phyloP scores from a whole-genome alignment of 2,329 filamentous ascomycete genomes.

The Ophiosphaerella narmari region DNA sequence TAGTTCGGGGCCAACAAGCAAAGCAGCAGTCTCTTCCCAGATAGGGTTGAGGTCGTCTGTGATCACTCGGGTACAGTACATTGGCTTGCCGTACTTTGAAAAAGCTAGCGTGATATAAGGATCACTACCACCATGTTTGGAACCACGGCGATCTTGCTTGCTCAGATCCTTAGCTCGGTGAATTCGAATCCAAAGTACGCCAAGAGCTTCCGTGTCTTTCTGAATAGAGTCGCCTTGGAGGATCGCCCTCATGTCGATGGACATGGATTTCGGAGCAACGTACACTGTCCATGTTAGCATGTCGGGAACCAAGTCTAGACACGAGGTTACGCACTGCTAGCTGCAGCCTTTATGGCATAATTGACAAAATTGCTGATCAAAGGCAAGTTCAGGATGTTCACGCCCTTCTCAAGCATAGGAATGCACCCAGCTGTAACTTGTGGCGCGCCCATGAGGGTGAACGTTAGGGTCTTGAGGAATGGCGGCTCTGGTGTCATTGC shows the following conservation, averaged over 20 bases:
- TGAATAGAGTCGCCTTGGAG: constrained; percentile 89
- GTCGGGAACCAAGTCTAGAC: no score
- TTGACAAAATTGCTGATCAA: constrained; percentile 97
- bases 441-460: constrained; percentile 92
- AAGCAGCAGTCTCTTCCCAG: constrained; percentile 84
- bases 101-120: constrained; percentile 95
- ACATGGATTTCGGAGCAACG: constrained; percentile 92
- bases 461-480: constrained; percentile 87
- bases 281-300: constrained; percentile 63
- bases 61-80: constrained; percentile 96
- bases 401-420: constrained; percentile 87
- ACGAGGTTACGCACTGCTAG: constrained; percentile 54
- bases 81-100: constrained; percentile 95
- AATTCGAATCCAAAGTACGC: constrained; percentile 90
- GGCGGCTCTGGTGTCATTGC: constrained; percentile 89
- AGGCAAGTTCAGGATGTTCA: constrained; percentile 89
- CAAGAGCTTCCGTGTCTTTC: constrained; percentile 84
- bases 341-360: constrained; percentile 85
- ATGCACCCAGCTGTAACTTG: constrained; percentile 88
- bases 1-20: constrained; percentile 85
- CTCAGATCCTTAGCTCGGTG: constrained; percentile 85
- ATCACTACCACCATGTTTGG: constrained; percentile 84
- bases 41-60: constrained; percentile 92
- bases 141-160: constrained; percentile 86
- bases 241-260: constrained; percentile 86